A percentile compares a stretch with the other conserved stretches of the same genome.
Conservation (phyloP, 805 yeast species). For the Saccharomycopsis oosterbeekiorum region DNA sequence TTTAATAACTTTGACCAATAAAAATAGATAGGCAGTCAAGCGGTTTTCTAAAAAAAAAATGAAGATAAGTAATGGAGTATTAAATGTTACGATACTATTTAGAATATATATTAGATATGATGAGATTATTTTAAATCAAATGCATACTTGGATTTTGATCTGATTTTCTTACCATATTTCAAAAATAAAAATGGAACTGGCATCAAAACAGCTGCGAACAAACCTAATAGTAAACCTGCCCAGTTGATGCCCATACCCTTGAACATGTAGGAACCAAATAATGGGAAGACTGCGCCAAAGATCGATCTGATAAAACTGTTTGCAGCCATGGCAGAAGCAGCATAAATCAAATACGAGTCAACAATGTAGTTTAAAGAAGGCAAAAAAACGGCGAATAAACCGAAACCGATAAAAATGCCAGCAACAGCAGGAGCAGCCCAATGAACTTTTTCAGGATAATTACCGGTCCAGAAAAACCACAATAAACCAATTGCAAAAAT, state of each 20-base stretch:
- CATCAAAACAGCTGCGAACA: slow-evolving; percentile 43
- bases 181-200: slow-evolving; percentile 64
- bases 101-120: neutral
- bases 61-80: neutral
- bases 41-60: neutral
- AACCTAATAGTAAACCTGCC: slow-evolving; percentile 69
- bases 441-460: slow-evolving; percentile 56
- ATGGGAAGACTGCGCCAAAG: slow-evolving; percentile 62
- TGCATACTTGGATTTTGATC: slow-evolving; percentile 52
- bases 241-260: slow-evolving; percentile 58
- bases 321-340: slow-evolving; percentile 73
- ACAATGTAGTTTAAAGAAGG: slow-evolving; percentile 63
- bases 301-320: slow-evolving; percentile 61
- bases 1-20: too few species aligned
- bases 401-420: slow-evolving; percentile 56
- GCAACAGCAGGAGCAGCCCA: slow-evolving; percentile 76
- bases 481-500: slow-evolving; percentile 69
- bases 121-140: slow-evolving; percentile 21
- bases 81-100: neutral
- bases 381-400: slow-evolving; percentile 57
- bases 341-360: slow-evolving; percentile 58
- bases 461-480: slow-evolving; percentile 87
- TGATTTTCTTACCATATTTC: slow-evolving; percentile 45
- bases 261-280: slow-evolving; percentile 67
- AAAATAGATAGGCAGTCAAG: neutral